Base-by-base conservation (phyloP, 2,329 filamentous ascomycete species). In the Xylariaceae sp. region DNA sequence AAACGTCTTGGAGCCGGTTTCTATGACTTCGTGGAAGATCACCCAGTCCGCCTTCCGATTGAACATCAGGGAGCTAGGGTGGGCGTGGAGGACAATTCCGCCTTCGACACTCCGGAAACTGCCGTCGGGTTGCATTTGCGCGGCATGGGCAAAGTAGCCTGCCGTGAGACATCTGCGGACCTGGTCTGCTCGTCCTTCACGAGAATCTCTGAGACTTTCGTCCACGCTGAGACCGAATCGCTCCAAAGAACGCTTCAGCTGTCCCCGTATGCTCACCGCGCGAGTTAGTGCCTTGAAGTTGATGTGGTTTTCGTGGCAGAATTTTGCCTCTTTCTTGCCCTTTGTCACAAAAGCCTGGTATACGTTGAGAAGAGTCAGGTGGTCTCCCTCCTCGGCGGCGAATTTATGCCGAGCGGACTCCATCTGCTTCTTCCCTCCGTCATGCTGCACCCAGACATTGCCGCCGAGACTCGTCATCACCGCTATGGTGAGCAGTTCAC, bases 31-130 rank as follows among this genome's bases (percentile, higher is more conserved):
- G 54, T 94, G 85, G 57, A 96, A 98, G 23, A 98, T 76, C 8
- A 97, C 88, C 88, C 90, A 97, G 48, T 96, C 88, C 9, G 88
- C 88, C 67, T 94, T 96, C 40, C 89, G 81, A 62, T 95, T 94
- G 69, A 97, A 97, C 80, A 97, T 88, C 51, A 97, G 66, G 27
- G 85, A 94, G 56, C 80, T 94, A 1, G 92, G 92, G 63, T 98
- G 92, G 15, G 88, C 88, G 67, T 94, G 77, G 37, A 97, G 69
- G 4, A 80, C 76, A 35, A 83, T 83, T 27, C 79, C 80, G 19
- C 88, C 88, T 44, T 82, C 81, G n/a, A 95, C 81, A 35, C 87
- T 90, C 51, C 77, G 79, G 60, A 95, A 96, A 4, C 79, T 89
- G 11, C 92, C 92, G 67, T 97, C 90, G 0, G 86, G 75, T 61